Base-by-base conservation (phyloP, 306 rosid genomes). In the Glycyrrhiza uralensis region DNA sequence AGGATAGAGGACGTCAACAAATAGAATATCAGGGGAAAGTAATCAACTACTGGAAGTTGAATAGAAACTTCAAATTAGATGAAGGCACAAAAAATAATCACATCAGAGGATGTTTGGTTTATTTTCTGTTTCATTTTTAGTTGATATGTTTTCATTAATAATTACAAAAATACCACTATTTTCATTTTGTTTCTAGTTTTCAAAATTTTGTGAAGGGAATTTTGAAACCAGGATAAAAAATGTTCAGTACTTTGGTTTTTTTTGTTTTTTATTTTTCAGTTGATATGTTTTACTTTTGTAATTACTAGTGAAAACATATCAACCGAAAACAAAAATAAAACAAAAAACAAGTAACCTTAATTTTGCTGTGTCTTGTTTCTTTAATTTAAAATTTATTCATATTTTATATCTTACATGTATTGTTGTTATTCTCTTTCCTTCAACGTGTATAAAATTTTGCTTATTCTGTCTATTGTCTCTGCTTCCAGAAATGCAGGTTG, bases 401-500 rank as follows among this genome's bases (percentile, higher is more conserved):
- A 28, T 61, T 26, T 28, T 69, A 11, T 59, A 15, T 47, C 30
- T 32, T 46, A 19, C 57, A 47, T 30, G 28, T 22, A 20, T 72
- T 47, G 18, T 59, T 5, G 38, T 67, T 65, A 47, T 33, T 79
- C 50, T 59, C 44, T 69, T 60, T 24, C 55, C 67, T 50, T 17
- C 61, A 52, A 33, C 32, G 22, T 52, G 67, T 72, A 19, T 54
- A 19, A 52, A 17, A 6, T 69, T 36, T 30, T 73, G 58, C 35
- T 38, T 62, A 6, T 42, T 54, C 44, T 47, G 45, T 63, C 18
- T 50, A 20, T 74, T 47, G 77, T 66, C 18, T 64, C 11, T 57
- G 59, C 71, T 36, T 65, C 67, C 85, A 93, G 98, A 93, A 93
- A 89, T 93, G 97, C 86, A 81, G 85, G 83, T 75, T 90, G 83